Base-by-base conservation (phyloP, 2,329 filamentous ascomycete genomes). In the Colletotrichum godetiae region DNA sequence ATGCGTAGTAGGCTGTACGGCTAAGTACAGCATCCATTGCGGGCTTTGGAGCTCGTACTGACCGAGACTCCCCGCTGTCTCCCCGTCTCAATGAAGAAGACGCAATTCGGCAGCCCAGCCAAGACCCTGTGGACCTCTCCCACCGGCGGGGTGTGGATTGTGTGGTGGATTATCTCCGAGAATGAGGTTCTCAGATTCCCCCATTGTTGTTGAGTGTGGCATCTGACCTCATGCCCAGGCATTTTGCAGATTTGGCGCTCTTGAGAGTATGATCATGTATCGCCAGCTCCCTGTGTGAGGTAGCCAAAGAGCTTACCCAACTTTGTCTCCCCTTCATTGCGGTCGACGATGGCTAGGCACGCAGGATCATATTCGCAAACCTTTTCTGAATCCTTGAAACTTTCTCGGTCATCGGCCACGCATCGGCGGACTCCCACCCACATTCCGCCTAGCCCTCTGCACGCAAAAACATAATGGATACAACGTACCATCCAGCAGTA, bases 341-440 rank as follows among this genome's bases (percentile, higher is more conserved):
- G 37, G 37, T 42, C 0, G 37, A 19, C 15, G 13, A 42, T 15
- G 15, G 13, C 37, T 15, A 15, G 13, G 4, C 13, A 13, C 37
- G 15, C 37, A 13, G 15, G 15, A 13, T 42, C 37, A 42, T 2
- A 13, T 7, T 42, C 13, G 37, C 27, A 27, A 42, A 42, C 37
- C 37, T 42, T 42, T 42, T 42, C 7, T 15, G 37, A 24, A 55
- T 42, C 57, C 35, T 42, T 59, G 24, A 22, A 57, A 27, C n/a
- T 55, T 61, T 22, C 24, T 31, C 52, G 31, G 37, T 53, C 13
- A 22, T 42, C 57, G 35, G 57, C 42, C 46, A 49, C 52, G n/a
- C 10, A 10, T 35, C 59, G 59, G 27, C 33, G n/a, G 65, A 29
- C 57, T 58, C 57, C 29, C 68, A 56, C 68, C 68, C 68, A 62